phyloP scores from a whole-genome alignment of 306 rosid species.

The Cucurbita maxima region DNA sequence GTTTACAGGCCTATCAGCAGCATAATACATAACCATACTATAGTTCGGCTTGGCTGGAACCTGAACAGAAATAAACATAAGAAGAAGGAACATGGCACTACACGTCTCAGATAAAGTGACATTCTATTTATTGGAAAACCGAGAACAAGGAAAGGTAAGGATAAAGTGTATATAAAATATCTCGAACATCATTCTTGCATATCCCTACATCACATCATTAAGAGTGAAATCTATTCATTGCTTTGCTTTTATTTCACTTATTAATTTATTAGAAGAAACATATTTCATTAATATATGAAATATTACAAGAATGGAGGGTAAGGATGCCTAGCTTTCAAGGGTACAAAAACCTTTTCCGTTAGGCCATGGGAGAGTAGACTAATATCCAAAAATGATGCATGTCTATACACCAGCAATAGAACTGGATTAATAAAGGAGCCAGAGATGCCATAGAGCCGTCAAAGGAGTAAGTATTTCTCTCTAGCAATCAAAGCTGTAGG shows the following conservation, averaged over 20 bases:
- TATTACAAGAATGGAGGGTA: too few relatives aligned
- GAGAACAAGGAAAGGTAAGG: background rate
- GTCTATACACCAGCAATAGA: background rate
- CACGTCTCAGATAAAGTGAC: background rate
- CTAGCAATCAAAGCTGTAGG: background rate
- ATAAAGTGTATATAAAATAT: background rate
- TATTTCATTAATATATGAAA: too few relatives aligned
- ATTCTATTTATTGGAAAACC: background rate
- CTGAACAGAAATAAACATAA: slow-evolving; percentile 24
- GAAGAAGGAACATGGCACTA: background rate
- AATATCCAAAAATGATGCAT: background rate
- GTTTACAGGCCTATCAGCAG: slow-evolving; percentile 62
- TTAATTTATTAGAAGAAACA: too few relatives aligned
- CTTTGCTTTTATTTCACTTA: too few relatives aligned
- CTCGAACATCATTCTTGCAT: background rate
- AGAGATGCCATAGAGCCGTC: background rate
- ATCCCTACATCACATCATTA: background rate
- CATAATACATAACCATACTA: slow-evolving; percentile 68
- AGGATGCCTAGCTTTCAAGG: too few relatives aligned
- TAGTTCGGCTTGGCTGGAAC: slow-evolving; percentile 98
- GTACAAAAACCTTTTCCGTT: background rate
- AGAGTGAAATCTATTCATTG: background rate
- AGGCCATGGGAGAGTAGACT: background rate
- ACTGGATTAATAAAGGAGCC: background rate
- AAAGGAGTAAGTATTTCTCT: background rate